Percentiles rank a stretch among this genome's conserved stretches.
Conservation (phyloP, 352 stramenopile species). For the Phytophthora europaea region DNA sequence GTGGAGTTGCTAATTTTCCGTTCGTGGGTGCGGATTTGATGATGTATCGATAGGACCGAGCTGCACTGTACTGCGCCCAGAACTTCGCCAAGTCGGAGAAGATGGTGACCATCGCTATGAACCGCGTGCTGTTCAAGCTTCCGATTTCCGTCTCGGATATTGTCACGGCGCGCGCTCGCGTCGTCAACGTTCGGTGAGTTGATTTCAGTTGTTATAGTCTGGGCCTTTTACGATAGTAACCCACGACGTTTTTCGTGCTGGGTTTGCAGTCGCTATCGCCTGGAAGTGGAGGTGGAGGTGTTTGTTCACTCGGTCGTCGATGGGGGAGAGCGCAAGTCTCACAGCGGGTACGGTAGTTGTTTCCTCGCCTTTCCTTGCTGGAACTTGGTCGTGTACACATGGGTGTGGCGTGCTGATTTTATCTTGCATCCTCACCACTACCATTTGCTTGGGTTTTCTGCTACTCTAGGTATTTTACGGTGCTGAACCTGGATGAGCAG, state of each 20-base stretch:
- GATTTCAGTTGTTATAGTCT: background rate
- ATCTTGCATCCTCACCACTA: slow-evolving; percentile 12
- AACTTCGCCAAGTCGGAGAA: slow-evolving; percentile 81
- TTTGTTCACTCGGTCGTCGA: slow-evolving; percentile 53
- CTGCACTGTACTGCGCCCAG: slow-evolving; percentile 72
- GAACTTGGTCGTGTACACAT: background rate
- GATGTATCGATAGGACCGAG: slow-evolving; percentile 51
- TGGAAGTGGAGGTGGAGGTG: slow-evolving; percentile 78
- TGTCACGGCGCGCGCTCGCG: slow-evolving; percentile 67
- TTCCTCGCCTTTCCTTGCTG: slow-evolving; percentile 3
- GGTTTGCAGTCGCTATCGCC: slow-evolving; percentile 47
- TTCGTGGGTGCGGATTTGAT: background rate
- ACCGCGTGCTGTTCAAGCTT: slow-evolving; percentile 79
- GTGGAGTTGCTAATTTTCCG: slow-evolving; percentile 1
- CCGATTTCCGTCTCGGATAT: slow-evolving; percentile 67
- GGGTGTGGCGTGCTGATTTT: background rate
- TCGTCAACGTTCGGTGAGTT: slow-evolving; percentile 72
- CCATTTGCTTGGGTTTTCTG: slow-evolving; percentile 6
- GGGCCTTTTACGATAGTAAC: slow-evolving; percentile 3
- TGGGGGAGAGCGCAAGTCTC: slow-evolving; percentile 53
- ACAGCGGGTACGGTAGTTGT: slow-evolving; percentile 51
- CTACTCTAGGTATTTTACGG: slow-evolving; percentile 61
- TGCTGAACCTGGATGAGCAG: slow-evolving; percentile 61
- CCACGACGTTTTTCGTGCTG: background rate
- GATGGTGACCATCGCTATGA: slow-evolving; percentile 85